phyloP scores from a whole-genome alignment of 179 eudicot genomes.

The Amaranthus tricolor region DNA sequence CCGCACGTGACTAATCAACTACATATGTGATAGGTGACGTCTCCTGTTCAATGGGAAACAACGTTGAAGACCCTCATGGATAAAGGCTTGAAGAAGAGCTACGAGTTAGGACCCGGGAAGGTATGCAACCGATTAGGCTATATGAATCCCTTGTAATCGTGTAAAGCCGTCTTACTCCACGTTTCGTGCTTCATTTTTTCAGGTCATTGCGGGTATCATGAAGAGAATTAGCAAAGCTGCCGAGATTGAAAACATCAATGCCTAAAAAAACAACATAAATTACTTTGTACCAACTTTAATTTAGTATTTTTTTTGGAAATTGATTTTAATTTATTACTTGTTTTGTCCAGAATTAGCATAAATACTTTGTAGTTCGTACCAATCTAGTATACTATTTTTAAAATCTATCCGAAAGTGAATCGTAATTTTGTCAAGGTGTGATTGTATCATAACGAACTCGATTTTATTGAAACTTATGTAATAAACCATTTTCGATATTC shows the following conservation, averaged over 20 bases:
- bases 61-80: slow-evolving; percentile 71
- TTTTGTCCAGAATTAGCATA: too few relatives aligned
- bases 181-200: slow-evolving; percentile 13
- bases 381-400: too few relatives aligned
- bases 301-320: not conserved
- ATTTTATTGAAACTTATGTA: too few relatives aligned
- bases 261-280: slow-evolving; percentile 31
- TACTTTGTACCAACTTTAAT: not conserved
- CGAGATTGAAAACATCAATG: slow-evolving; percentile 67
- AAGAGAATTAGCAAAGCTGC: slow-evolving; percentile 81
- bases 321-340: too few relatives aligned
- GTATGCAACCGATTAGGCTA: slow-evolving; percentile 25
- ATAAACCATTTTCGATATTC: too few relatives aligned
- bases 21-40: slow-evolving; percentile 56
- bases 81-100: slow-evolving; percentile 79
- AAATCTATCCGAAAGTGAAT: too few relatives aligned
- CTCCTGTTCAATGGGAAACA: slow-evolving; percentile 96
- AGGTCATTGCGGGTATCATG: slow-evolving; percentile 91
- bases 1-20: too few relatives aligned
- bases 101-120: slow-evolving; percentile 96
- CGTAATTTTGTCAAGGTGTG: too few relatives aligned
- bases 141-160: too few relatives aligned
- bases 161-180: not conserved
- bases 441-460: too few relatives aligned
- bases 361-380: too few relatives aligned